phyloP scores from a whole-genome alignment of 208 protist species.

The Crithidia thermophila region DNA sequence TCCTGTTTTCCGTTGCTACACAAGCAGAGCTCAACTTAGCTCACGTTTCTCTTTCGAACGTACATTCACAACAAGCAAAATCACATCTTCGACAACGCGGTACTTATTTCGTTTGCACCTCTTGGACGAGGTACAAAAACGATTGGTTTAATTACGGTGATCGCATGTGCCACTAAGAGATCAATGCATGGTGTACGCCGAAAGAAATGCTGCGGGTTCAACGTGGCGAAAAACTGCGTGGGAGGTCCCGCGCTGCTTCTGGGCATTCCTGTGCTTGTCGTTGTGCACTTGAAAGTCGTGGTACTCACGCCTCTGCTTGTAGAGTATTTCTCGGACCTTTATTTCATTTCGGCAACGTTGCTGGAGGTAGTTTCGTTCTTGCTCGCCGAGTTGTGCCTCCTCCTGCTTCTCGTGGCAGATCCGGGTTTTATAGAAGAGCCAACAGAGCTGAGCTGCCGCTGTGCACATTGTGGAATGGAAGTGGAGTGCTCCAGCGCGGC shows the following conservation, averaged over 20 bases:
- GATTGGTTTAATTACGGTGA: too few relatives aligned
- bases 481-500: conserved; percentile 77
- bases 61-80: too few relatives aligned
- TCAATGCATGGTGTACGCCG: too few relatives aligned
- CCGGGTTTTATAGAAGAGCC: conserved; percentile 46
- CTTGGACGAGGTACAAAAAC: too few relatives aligned
- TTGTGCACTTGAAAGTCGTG: conserved; percentile 18
- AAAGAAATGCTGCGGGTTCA: conserved; percentile 25
- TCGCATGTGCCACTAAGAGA: too few relatives aligned
- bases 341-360: conserved; percentile 9
- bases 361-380: conserved; percentile 22
- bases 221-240: conserved; percentile 31
- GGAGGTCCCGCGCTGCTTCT: conserved; percentile 30
- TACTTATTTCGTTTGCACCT: too few relatives aligned
- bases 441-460: conserved; percentile 36
- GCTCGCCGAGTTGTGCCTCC: not conserved
- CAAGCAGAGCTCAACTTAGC: too few relatives aligned
- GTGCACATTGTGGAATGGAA: conserved; percentile 45
- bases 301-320: conserved; percentile 13
- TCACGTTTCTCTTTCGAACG: too few relatives aligned
- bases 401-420: conserved; percentile 44
- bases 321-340: not conserved
- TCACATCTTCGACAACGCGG: too few relatives aligned
- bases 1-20: too few relatives aligned
- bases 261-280: conserved; percentile 11